Evolutionary conservation across 805 yeast species (phyloP), one percentile per base, ranked within the genome.

Genomic region (Grigorovia yakushimaensis): DNA sequence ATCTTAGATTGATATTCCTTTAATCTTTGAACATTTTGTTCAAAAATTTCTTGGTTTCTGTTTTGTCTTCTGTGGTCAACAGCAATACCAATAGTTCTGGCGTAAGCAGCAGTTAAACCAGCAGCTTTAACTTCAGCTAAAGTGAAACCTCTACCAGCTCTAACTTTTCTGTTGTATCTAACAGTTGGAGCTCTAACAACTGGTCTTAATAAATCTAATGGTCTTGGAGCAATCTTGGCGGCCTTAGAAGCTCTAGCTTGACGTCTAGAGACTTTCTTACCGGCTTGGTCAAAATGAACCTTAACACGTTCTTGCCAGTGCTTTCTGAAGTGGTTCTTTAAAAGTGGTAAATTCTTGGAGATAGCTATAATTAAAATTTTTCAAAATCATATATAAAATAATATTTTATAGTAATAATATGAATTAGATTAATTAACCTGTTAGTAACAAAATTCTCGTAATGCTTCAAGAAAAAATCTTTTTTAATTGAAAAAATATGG

Each of bases 301-400:
- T 81, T 87, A 82, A 93, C 99, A 72, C 98, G 87, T 77, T 88
- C 95, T 80, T 93, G 98, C 98, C 98, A 93, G 95, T 91, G 91
- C 87, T 91, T 91, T 82, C 97, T 85, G 95, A 91, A 91, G 82
- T 93, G 98, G 84, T 91, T 91, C 84, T 87, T 88, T 82, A 87
- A 85, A 79, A 91, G 79, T 81, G 98, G 96, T 80, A 88, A 82
- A 81, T 91, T 91, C 89, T 93, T 91, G 67, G 93, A 77, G 83
- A 93, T 88, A 77, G 98, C 98, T 89, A 74, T 70, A 39, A 37
- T 20, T 45, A 41, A 39, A 38, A 41, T 33, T 33, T 33, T 33
- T 23, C 9, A 6, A 23, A n/a, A n/a, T n/a, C n/a, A n/a, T n/a
- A n/a, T n/a, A n/a, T n/a, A n/a, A n/a, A n/a, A n/a, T n/a, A n/a